Evolutionary conservation across 495 filamentous ascomycete genomes (phyloP).

Genomic region (Apiosordaria backusii): DNA sequence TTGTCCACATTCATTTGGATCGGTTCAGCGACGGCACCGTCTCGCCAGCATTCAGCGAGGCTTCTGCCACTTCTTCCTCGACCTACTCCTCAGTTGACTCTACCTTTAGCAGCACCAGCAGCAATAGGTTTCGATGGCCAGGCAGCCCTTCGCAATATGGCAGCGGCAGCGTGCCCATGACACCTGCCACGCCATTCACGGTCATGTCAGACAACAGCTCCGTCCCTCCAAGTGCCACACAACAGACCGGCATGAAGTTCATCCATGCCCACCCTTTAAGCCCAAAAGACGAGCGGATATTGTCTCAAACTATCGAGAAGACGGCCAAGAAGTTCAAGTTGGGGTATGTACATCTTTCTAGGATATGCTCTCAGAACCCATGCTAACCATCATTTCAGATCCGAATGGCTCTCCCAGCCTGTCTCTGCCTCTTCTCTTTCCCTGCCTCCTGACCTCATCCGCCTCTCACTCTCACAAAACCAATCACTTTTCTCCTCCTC

Average conservation of each 20-base stretch:
- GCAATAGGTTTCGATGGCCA: conserved; percentile 22
- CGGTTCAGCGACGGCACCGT: conserved; percentile 23
- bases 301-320: conserved; percentile 40
- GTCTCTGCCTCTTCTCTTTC: conserved; percentile 35
- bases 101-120: conserved; percentile 21
- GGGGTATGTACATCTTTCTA: conserved; percentile 27
- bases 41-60: conserved; percentile 33
- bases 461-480: conserved; percentile 64
- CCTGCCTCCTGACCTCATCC: conserved; percentile 52
- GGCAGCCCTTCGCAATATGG: conserved; percentile 16
- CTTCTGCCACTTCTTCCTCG: conserved; percentile 23
- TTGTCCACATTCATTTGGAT: conserved; percentile 26
- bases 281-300: conserved; percentile 36
- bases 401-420: conserved; percentile 40
- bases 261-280: conserved; percentile 34
- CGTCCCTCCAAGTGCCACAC: conserved; percentile 21
- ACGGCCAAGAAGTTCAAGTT: conserved; percentile 44
- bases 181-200: conserved; percentile 43
- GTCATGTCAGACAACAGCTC: conserved; percentile 29
- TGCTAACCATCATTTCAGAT: conserved; percentile 18
- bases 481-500: conserved; percentile 68
- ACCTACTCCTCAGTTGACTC: conserved; percentile 12
- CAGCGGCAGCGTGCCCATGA: conserved; percentile 39
- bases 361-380: neutral
- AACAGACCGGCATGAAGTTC: conserved; percentile 38